These are phyloP conservation scores for Globisporangium cylindrosporum DNA, from an alignment of 352 stramenopile genomes.

Conservation along the genomic window DNA sequence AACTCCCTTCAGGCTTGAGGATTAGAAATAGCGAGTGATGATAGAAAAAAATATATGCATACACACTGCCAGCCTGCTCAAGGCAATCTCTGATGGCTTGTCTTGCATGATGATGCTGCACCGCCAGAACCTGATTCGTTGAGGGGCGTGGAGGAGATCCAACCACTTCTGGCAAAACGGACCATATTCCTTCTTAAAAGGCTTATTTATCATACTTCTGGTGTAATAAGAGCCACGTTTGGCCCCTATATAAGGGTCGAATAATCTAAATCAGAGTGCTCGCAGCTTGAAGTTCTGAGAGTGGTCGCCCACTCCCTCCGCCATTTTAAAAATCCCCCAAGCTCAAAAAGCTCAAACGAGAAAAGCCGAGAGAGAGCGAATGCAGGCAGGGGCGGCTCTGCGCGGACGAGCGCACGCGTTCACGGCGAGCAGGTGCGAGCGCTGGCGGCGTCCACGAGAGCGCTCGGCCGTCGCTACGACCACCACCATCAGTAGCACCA, in stretches of 20 bases:
- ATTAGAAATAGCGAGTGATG: background rate
- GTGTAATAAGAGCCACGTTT: background rate
- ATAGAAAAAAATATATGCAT: background rate
- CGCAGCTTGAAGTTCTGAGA: constrained; percentile 8
- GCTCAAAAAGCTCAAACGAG: background rate
- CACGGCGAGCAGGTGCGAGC: constrained; percentile 8
- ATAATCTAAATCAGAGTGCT: background rate
- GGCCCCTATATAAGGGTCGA: background rate
- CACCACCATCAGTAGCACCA: background rate
- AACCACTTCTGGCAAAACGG: background rate
- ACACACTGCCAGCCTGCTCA: background rate
- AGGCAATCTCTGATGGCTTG: background rate
- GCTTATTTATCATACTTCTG: background rate
- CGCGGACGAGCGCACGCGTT: constrained; percentile 9
- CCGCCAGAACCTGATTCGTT: background rate
- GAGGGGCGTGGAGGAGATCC: background rate
- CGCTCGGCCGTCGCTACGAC: background rate
- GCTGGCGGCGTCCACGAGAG: background rate
- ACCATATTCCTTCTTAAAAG: background rate
- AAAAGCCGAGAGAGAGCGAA: background rate
- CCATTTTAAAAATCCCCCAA: constrained; percentile 1
- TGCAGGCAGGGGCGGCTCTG: constrained; percentile 13
- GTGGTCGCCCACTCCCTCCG: background rate
- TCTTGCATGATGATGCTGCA: background rate
- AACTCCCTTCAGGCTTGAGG: background rate